Evolutionary conservation across 306 rosid genomes (phyloP).

Genomic region (Arachis stenosperma): DNA sequence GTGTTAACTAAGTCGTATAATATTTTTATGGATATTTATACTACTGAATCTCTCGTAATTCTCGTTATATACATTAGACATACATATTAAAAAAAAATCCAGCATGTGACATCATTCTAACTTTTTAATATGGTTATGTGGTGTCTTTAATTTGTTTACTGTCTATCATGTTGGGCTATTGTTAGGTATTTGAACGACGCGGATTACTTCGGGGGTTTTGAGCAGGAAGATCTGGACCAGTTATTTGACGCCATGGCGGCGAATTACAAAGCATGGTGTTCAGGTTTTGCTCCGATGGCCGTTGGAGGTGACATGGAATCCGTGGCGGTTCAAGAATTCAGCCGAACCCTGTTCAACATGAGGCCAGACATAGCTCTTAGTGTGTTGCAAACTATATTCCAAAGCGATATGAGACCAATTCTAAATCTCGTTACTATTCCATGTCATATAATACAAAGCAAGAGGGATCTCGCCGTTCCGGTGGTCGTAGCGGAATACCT

Average conservation of each 20-base stretch:
- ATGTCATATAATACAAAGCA: slow-evolving; percentile 50
- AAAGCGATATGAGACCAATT: slow-evolving; percentile 50
- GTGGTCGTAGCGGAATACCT: slow-evolving; percentile 50
- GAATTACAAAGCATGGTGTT: slow-evolving; percentile 85
- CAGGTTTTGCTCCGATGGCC: slow-evolving; percentile 75
- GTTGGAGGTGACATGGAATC: slow-evolving; percentile 88
- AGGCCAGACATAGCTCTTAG: slow-evolving; percentile 53
- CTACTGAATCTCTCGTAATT: too few species aligned
- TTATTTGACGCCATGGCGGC: slow-evolving; percentile 62
- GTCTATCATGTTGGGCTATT: neutral
- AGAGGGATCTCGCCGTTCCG: slow-evolving; percentile 51
- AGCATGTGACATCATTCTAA: too few species aligned
- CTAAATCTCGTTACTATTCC: slow-evolving; percentile 41
- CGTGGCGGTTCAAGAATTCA: slow-evolving; percentile 74
- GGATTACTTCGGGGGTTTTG: slow-evolving; percentile 80
- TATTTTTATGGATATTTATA: too few species aligned
- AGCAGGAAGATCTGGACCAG: slow-evolving; percentile 67
- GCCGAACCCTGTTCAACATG: slow-evolving; percentile 65
- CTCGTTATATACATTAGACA: too few species aligned
- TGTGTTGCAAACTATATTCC: slow-evolving; percentile 45
- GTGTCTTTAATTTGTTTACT: too few species aligned
- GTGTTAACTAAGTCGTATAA: too few species aligned
- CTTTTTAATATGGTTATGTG: too few species aligned
- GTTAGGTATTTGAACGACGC: slow-evolving; percentile 58
- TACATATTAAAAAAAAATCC: too few species aligned